phyloP scores from a whole-genome alignment of 2,329 filamentous ascomycete species.

The Metarhizium humberi region DNA sequence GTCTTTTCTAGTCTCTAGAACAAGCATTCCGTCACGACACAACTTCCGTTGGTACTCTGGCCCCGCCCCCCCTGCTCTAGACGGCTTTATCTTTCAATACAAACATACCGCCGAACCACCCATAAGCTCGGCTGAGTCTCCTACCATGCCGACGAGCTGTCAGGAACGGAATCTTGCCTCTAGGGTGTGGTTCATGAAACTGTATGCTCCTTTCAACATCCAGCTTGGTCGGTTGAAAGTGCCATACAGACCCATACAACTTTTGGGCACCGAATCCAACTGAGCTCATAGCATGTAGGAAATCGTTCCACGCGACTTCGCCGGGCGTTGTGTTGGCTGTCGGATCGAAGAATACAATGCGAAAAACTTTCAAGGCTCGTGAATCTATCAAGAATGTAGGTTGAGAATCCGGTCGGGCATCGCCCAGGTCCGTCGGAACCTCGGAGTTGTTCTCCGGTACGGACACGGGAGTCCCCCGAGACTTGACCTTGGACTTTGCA shows the following conservation, averaged over 20 bases:
- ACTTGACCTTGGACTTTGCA: too few species aligned
- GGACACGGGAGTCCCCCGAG: too few species aligned
- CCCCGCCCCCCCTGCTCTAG: neutral
- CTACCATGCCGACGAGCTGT: conserved; percentile 37
- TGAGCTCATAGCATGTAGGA: conserved; percentile 40
- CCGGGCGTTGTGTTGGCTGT: conserved; percentile 24
- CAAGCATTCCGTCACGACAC: too few species aligned
- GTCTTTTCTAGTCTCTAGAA: too few species aligned
- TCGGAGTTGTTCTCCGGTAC: too few species aligned
- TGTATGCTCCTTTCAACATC: conserved; percentile 41
- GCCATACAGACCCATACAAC: conserved; percentile 52
- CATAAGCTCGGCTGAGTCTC: conserved; percentile 39
- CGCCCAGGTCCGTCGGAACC: too few species aligned
- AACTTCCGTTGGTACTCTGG: too few species aligned
- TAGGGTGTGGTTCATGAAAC: conserved; percentile 52
- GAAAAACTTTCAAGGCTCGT: conserved; percentile 25
- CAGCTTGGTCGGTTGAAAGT: conserved; percentile 36
- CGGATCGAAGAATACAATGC: conserved; percentile 32
- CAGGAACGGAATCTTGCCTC: conserved; percentile 38
- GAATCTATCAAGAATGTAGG: conserved; percentile 17
- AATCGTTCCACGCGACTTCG: conserved; percentile 43
- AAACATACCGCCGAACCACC: conserved; percentile 40
- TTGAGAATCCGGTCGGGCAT: neutral
- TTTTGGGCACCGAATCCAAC: conserved; percentile 45
- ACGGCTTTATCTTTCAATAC: conserved; percentile 8